phyloP scores from a whole-genome alignment of 225 moss, liverwort and hornwort species.

The Marchantia polymorpha region DNA sequence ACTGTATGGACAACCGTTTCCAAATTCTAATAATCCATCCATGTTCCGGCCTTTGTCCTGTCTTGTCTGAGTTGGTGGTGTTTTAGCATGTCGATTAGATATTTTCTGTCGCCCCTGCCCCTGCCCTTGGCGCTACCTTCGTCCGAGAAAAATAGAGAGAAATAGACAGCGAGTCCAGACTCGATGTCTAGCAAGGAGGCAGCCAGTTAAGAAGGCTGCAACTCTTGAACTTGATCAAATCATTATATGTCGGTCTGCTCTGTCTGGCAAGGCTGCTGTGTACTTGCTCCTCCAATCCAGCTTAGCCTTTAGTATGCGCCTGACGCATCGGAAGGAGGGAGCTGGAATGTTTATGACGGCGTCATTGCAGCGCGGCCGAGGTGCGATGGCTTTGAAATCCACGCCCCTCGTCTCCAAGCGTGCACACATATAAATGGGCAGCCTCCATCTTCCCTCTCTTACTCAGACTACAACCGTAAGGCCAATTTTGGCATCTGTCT shows the following conservation, averaged over 20 bases:
- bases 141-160: background rate
- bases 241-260: background rate
- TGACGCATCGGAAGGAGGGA: slow-evolving; percentile 14
- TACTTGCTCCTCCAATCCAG: slow-evolving; percentile 1
- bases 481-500: slow-evolving; percentile 1
- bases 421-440: slow-evolving; percentile 22
- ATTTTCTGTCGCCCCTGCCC: background rate
- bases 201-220: background rate
- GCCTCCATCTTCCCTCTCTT: background rate
- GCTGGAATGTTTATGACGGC: slow-evolving; percentile 22
- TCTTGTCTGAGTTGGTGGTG: background rate
- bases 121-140: background rate
- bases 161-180: background rate
- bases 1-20: background rate
- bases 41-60: background rate
- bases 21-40: background rate
- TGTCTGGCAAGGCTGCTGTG: background rate
- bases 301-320: background rate
- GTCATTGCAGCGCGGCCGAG: slow-evolving; percentile 10
- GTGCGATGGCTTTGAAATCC: slow-evolving; percentile 9
- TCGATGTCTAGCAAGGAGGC: background rate
- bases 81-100: background rate
- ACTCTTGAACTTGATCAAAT: slow-evolving; percentile 1
- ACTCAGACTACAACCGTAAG: background rate
- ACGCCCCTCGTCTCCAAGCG: slow-evolving; percentile 12